These are phyloP conservation scores for Volvox africanus DNA, from an alignment of 139 green algal genomes.

Conservation along the genomic window DNA sequence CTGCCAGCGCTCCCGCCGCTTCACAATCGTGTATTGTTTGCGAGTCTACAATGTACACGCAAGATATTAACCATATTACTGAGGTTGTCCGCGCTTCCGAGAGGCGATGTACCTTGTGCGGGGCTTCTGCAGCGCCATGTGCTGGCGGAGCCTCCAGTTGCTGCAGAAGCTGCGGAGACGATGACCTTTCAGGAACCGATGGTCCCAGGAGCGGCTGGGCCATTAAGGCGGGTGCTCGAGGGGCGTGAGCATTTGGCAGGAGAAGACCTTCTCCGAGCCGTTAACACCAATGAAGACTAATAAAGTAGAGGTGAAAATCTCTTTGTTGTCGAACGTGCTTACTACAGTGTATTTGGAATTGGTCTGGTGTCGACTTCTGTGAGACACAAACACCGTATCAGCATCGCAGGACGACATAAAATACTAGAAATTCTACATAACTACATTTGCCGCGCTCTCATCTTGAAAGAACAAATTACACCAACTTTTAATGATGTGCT, in stretches of 20 bases:
- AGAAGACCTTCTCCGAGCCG: background rate
- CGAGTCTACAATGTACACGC: constrained; percentile 51
- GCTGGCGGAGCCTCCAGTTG: background rate
- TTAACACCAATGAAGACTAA: background rate
- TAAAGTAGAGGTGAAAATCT: background rate
- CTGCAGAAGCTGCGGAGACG: background rate
- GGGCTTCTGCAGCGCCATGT: background rate
- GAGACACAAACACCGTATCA: background rate
- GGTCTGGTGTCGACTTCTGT: background rate
- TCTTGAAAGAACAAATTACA: background rate
- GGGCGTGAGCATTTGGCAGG: background rate
- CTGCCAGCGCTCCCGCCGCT: constrained; percentile 79
- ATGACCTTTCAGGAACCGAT: constrained; percentile 4
- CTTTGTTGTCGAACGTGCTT: background rate
- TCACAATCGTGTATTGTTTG: constrained; percentile 83
- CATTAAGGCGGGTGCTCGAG: constrained; percentile 34
- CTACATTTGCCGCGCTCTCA: background rate
- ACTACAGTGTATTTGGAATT: background rate
- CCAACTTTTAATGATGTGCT: background rate
- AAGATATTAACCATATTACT: background rate
- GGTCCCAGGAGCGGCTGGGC: constrained; percentile 21
- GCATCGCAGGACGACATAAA: no score
- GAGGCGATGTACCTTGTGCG: background rate
- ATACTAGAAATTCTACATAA: background rate
- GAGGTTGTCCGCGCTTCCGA: background rate